phyloP scores from a whole-genome alignment of 2,329 filamentous ascomycete species.

The Huntiella abstrusa region DNA sequence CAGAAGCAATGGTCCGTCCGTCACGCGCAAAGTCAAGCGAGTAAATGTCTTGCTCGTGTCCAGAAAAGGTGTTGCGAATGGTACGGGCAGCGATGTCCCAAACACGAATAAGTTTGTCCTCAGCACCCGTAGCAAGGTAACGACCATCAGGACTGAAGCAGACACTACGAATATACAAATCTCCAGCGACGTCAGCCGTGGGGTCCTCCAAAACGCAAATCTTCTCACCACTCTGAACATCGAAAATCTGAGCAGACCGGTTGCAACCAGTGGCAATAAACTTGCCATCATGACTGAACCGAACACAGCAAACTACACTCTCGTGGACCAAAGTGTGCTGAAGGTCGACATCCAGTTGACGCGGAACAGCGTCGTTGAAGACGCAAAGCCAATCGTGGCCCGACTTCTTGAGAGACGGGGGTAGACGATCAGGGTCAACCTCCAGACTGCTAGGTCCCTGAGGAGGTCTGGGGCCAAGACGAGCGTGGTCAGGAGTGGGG shows the following conservation, averaged over 20 bases:
- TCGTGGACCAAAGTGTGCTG: constrained; percentile 86
- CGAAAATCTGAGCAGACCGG: constrained; percentile 96
- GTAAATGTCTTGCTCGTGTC: constrained; percentile 97
- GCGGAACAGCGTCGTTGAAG: constrained; percentile 82
- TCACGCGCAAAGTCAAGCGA: constrained; percentile 89
- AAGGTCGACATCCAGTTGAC: constrained; percentile 79
- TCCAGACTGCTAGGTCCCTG: constrained; percentile 31
- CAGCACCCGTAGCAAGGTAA: constrained; percentile 85
- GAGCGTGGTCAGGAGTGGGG: constrained; percentile 51
- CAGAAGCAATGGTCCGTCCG: constrained; percentile 84
- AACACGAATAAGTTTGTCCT: constrained; percentile 92
- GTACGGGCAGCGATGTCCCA: constrained; percentile 78
- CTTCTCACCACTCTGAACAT: constrained; percentile 71
- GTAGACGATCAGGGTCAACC: constrained; percentile 69
- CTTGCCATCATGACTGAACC: constrained; percentile 89
- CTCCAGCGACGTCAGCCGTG: constrained; percentile 67
- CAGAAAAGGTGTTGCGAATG: constrained; percentile 86
- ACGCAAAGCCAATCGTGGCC: constrained; percentile 89
- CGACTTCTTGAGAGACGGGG: constrained; percentile 72
- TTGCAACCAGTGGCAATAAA: constrained; percentile 96
- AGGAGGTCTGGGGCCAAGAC: constrained; percentile 25
- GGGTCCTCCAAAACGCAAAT: constrained; percentile 83
- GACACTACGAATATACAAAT: constrained; percentile 92
- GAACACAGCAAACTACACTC: constrained; percentile 93
- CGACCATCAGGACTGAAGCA: constrained; percentile 96